phyloP scores from a whole-genome alignment of 2,329 filamentous ascomycete species.

The Colletotrichum nymphaeae region DNA sequence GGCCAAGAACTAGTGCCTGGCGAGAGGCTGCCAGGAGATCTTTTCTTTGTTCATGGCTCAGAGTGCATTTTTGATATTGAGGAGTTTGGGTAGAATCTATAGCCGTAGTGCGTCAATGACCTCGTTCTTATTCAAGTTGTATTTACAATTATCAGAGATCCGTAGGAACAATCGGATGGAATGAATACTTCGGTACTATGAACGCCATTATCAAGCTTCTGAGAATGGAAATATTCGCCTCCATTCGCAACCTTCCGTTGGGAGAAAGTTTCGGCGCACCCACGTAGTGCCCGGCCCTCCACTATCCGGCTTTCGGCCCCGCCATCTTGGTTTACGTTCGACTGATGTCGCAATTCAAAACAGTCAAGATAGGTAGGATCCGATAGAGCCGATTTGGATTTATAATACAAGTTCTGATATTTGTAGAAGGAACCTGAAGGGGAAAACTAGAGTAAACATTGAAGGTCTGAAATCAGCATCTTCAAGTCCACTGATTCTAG shows the following conservation, averaged over 20 bases:
- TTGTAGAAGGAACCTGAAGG: no score
- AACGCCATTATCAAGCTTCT: no score
- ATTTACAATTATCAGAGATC: no score
- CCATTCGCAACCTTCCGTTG: not conserved
- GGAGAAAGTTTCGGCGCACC: not conserved
- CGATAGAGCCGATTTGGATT: no score
- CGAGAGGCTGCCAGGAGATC: not conserved
- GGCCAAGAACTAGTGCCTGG: not conserved
- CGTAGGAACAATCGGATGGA: no score
- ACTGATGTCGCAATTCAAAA: not conserved
- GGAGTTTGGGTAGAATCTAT: not conserved
- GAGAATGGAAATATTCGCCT: not conserved
- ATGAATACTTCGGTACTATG: no score
- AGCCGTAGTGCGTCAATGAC: not conserved
- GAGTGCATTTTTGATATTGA: not conserved
- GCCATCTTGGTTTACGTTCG: not conserved
- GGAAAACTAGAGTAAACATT: no score
- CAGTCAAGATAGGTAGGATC: no score
- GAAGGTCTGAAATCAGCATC: no score
- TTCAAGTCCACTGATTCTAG: not conserved
- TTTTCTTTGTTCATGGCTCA: not conserved
- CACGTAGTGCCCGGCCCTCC: slow-evolving; percentile 1
- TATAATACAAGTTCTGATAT: no score
- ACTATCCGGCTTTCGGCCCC: slow-evolving; percentile 21
- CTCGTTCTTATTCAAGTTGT: no score